Evolutionary conservation across 1,139 yeast species (phyloP).

Genomic region (Taphrina populina): DNA sequence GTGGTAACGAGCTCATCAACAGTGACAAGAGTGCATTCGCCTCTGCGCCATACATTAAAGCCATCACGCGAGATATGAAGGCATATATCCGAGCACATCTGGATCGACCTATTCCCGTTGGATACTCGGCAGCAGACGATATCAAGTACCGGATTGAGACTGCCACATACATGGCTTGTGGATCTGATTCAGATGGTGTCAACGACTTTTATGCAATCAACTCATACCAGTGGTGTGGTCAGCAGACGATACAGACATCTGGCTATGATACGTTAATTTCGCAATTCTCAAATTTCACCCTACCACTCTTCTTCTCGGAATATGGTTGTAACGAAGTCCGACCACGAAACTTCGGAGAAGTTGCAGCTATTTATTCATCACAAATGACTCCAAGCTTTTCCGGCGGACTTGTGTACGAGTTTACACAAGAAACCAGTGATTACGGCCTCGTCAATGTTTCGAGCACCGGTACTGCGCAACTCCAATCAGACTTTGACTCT

Average conservation of each 20-base stretch:
- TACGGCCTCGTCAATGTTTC: constrained; percentile 67
- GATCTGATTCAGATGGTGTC: constrained; percentile 51
- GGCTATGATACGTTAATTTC: constrained; percentile 67
- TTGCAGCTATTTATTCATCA: constrained; percentile 53
- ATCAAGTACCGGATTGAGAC: constrained; percentile 66
- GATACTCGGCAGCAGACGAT: constrained; percentile 91
- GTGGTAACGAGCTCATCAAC: constrained; percentile 91
- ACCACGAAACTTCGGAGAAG: constrained; percentile 70
- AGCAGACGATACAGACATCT: constrained; percentile 60
- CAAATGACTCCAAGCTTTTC: constrained; percentile 58
- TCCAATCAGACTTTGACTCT: constrained; percentile 58
- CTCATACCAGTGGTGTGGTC: constrained; percentile 87
- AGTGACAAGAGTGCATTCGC: constrained; percentile 66
- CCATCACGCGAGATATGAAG: constrained; percentile 88
- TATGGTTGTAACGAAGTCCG: constrained; percentile 60
- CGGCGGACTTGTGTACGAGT: constrained; percentile 80
- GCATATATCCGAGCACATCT: constrained; percentile 67
- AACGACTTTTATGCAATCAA: constrained; percentile 88
- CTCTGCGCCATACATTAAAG: constrained; percentile 73
- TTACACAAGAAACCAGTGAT: constrained; percentile 63
- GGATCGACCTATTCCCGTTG: constrained; percentile 76
- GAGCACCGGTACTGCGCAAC: constrained; percentile 44
- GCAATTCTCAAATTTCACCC: constrained; percentile 62
- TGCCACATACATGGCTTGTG: constrained; percentile 79
- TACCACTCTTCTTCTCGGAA: constrained; percentile 85